Percentiles rank a stretch among this genome's conserved stretches.
Evolutionary conservation across 176 grass and related monocot genomes (phyloP).

Genomic region (Carex scoparia): DNA sequence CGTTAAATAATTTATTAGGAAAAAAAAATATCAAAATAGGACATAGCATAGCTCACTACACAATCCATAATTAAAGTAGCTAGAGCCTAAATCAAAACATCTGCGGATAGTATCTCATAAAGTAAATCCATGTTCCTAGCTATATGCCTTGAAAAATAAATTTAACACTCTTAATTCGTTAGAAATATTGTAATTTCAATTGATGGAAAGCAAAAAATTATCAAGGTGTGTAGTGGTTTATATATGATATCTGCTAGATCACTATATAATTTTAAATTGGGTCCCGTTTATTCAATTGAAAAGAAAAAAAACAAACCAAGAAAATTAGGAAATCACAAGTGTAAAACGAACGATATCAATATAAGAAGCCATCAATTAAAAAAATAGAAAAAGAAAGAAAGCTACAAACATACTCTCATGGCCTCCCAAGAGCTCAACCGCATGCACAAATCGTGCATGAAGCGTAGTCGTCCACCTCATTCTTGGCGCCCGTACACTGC

Average conservation of each 20-base stretch:
- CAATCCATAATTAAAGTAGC: not conserved
- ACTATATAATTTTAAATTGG: not conserved
- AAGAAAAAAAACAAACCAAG: not conserved
- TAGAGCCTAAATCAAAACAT: not conserved
- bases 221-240: not conserved
- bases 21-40: not conserved
- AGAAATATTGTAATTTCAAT: not conserved
- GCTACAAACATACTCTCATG: constrained; percentile 36
- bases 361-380: not conserved
- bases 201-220: not conserved
- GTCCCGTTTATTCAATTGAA: not conserved
- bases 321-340: not conserved
- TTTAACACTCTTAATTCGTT: not conserved
- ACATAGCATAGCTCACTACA: not conserved
- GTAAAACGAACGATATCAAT: not conserved
- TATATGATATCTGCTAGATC: not conserved
- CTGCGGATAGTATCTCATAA: not conserved
- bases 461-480: constrained; percentile 52
- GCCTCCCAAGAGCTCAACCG: constrained; percentile 43
- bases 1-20: not conserved
- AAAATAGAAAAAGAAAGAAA: not conserved
- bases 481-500: constrained; percentile 34
- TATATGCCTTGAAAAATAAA: not conserved
- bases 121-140: not conserved
- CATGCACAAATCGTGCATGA: constrained; percentile 47